A percentile compares a stretch with the other conserved stretches of the same genome.
These are phyloP conservation scores for Mycosphaerelloides madeirae DNA, from an alignment of 2,329 filamentous ascomycete genomes.

Conservation along the genomic window DNA sequence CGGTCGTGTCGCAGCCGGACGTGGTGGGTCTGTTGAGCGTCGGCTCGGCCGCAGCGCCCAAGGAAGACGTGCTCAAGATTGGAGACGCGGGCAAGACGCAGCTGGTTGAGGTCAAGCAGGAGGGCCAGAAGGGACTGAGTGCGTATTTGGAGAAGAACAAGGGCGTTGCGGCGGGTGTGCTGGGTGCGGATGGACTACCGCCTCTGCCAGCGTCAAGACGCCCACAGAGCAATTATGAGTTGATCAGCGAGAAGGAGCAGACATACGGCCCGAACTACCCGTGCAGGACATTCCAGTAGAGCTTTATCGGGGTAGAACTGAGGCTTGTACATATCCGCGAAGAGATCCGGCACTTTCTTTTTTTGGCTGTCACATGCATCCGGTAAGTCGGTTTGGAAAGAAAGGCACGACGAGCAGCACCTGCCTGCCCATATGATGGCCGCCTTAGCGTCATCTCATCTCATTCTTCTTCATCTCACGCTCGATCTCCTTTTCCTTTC, in stretches of 20 bases:
- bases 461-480: constrained; percentile 2
- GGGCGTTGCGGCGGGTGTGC: constrained; percentile 51
- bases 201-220: constrained; percentile 74
- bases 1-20: constrained; percentile 76
- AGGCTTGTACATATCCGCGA: too few relatives aligned
- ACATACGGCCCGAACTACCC: constrained; percentile 54
- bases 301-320: background rate
- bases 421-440: constrained; percentile 1
- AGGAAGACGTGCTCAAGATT: constrained; percentile 69
- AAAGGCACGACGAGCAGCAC: constrained; percentile 1
- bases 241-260: constrained; percentile 66
- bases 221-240: constrained; percentile 61
- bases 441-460: constrained; percentile 2
- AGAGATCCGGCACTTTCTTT: background rate
- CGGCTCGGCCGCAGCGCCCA: constrained; percentile 74
- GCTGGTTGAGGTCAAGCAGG: constrained; percentile 70
- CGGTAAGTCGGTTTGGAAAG: background rate
- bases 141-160: constrained; percentile 66
- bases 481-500: constrained; percentile 3
- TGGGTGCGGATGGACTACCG: constrained; percentile 75
- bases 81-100: constrained; percentile 68
- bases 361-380: background rate
- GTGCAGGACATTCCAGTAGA: constrained; percentile 41
- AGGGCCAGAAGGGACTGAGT: constrained; percentile 68
- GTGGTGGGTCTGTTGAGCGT: constrained; percentile 79